These are phyloP conservation scores for Fomitiporia mediterranea DNA, from an alignment of 1,284 basidiomycete species.

Conservation along the genomic window DNA sequence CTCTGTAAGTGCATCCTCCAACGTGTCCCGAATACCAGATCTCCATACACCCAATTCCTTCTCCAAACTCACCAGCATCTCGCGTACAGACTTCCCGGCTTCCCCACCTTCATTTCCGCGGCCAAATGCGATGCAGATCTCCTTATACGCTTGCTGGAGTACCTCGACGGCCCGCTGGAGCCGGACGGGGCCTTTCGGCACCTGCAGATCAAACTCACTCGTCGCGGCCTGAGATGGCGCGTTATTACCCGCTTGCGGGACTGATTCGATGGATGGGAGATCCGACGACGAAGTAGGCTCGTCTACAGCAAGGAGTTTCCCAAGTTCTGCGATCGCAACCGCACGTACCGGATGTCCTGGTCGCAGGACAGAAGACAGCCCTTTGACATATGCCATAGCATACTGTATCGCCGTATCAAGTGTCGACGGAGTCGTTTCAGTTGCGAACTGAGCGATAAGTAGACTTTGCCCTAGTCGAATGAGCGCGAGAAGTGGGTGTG, in stretches of 20 bases:
- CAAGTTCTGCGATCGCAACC: slow-evolving; percentile 73
- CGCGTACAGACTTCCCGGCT: slow-evolving; percentile 53
- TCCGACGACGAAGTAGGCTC: slow-evolving; percentile 39
- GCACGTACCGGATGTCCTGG: slow-evolving; percentile 77
- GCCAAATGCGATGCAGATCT: slow-evolving; percentile 62
- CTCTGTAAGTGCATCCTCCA: slow-evolving; percentile 33
- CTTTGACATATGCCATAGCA: slow-evolving; percentile 53
- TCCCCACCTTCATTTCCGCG: slow-evolving; percentile 54
- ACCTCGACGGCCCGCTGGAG: slow-evolving; percentile 61
- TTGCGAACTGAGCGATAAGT: slow-evolving; percentile 47
- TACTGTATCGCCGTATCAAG: slow-evolving; percentile 64
- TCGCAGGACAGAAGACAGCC: slow-evolving; percentile 49
- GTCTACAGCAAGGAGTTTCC: slow-evolving; percentile 76
- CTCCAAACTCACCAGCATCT: slow-evolving; percentile 53
- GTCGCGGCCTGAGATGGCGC: not conserved
- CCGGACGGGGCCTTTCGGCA: slow-evolving; percentile 58
- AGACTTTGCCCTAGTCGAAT: slow-evolving; percentile 65
- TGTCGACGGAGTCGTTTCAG: slow-evolving; percentile 38
- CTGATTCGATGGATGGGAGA: too few relatives aligned
- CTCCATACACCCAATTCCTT: slow-evolving; percentile 67
- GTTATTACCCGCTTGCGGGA: not conserved
- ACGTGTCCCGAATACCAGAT: slow-evolving; percentile 44
- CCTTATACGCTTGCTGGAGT: slow-evolving; percentile 53
- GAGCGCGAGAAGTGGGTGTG: slow-evolving; percentile 75
- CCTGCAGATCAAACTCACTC: slow-evolving; percentile 36